Evolutionary conservation across 2,329 filamentous ascomycete genomes (phyloP), one percentile per base, ranked within the genome.

Genomic region (Colletotrichum chrysophilum): DNA sequence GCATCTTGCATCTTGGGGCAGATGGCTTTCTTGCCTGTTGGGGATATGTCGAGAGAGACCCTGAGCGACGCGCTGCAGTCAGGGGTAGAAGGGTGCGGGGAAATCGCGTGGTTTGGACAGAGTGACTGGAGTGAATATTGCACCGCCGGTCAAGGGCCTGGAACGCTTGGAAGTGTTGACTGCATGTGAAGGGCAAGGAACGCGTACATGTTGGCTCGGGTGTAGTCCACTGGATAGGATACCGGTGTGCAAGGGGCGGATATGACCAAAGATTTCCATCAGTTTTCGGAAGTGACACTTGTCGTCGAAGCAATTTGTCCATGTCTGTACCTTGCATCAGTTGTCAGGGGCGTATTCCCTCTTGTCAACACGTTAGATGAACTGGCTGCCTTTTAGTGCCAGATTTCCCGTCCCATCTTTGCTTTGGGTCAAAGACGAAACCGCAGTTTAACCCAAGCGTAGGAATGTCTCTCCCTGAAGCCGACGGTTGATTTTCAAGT

Each of bases 221-320:
- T 56, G 9, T 30, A 5, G 30, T 32, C 21, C 56, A 61, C 67
- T 36, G 55, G 14, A 34, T 61, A 10, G 55, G 24, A 18, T 14
- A 71, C 72, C 72, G 72, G 72, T 75, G 72, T 66, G 69, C 69
- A 66, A 48, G 69, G 72, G 68, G 72, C 72, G 68, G 61, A 62
- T 66, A 66, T 71, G 36, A 60, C 18, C 3, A n/a, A 2, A 30
- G 24, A 12, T 26, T 60, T 60, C 26, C 43, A 48, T 52, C 43
- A 52, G n/a, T 52, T 52, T 21, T 52, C n/a, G 43, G n/a, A 52
- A 52, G 2, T 21, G 43, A 52, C 10, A 52, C 43, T 13, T 52
- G 43, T 13, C 10, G n/a, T 58, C 26, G 55, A 58, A 58, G 55
- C 24, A 18, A 7, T 34, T 8, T 21, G 56, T 26, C 24, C 26